phyloP scores from a whole-genome alignment of 2,329 filamentous ascomycete genomes.

The Aspergillus piperis region DNA sequence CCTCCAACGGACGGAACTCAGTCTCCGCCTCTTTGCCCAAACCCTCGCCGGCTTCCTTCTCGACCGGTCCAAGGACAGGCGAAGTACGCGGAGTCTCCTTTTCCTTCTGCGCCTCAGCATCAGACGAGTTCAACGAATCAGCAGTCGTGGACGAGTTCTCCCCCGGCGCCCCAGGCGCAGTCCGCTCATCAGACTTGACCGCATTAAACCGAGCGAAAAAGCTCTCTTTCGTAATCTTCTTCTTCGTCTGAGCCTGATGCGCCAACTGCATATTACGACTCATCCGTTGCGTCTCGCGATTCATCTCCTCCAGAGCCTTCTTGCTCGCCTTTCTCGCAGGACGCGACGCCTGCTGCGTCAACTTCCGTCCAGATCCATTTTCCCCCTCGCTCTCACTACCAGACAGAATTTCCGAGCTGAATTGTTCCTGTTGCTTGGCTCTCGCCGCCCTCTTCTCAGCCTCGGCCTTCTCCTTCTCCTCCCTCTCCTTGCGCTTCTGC shows the following conservation, averaged over 20 bases:
- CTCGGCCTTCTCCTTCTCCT: slow-evolving; percentile 63
- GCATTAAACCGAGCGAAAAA: slow-evolving; percentile 85
- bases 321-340: slow-evolving; percentile 83
- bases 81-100: slow-evolving; percentile 73
- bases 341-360: slow-evolving; percentile 66
- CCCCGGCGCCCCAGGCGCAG: slow-evolving; percentile 27
- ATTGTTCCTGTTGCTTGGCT: slow-evolving; percentile 32
- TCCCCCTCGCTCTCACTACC: slow-evolving; percentile 60
- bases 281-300: slow-evolving; percentile 88
- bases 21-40: slow-evolving; percentile 1
- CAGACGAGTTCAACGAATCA: slow-evolving; percentile 55
- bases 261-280: slow-evolving; percentile 86
- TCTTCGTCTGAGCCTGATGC: slow-evolving; percentile 86
- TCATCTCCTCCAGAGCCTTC: slow-evolving; percentile 93
- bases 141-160: slow-evolving; percentile 42
- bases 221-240: slow-evolving; percentile 81
- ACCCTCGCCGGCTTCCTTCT: slow-evolving; percentile 8
- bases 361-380: slow-evolving; percentile 64
- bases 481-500: slow-evolving; percentile 70
- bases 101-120: slow-evolving; percentile 45
- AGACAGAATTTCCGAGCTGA: slow-evolving; percentile 46
- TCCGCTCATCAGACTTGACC: slow-evolving; percentile 46
- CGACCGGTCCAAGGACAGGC: slow-evolving; percentile 39
- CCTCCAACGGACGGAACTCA: slow-evolving; percentile 42
- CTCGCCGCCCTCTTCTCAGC: slow-evolving; percentile 43